phyloP scores from a whole-genome alignment of 768 basidiomycete species.

The Suillus paluster region DNA sequence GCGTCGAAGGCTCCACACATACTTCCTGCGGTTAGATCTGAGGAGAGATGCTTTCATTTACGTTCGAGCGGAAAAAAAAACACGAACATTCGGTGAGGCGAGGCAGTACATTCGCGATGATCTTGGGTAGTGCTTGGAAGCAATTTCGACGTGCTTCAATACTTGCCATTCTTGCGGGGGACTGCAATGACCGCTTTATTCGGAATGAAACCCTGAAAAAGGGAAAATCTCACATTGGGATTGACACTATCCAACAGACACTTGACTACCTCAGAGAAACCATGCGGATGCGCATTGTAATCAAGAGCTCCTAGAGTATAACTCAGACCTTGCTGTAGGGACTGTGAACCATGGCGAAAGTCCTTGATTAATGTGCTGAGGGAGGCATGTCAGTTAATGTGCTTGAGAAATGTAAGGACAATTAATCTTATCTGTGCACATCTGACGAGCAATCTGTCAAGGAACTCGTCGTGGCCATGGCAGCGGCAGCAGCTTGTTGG shows the following conservation, averaged over 20 bases:
- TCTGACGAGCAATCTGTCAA: slow-evolving; percentile 66
- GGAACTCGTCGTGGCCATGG: slow-evolving; percentile 70
- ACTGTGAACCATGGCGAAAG: slow-evolving; percentile 52
- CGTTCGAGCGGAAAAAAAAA: slow-evolving; percentile 16
- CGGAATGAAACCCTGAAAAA: slow-evolving; percentile 19
- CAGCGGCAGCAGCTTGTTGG: slow-evolving; percentile 77
- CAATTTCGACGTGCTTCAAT: slow-evolving; percentile 67
- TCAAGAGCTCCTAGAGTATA: slow-evolving; percentile 69
- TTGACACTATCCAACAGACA: slow-evolving; percentile 67
- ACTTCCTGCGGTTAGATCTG: slow-evolving; percentile 53
- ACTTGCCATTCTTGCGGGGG: slow-evolving; percentile 42
- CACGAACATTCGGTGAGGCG: slow-evolving; percentile 50
- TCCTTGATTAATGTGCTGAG: slow-evolving; percentile 66
- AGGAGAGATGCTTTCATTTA: slow-evolving; percentile 11
- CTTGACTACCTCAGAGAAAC: slow-evolving; percentile 54
- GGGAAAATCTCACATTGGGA: slow-evolving; percentile 47
- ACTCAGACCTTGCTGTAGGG: slow-evolving; percentile 75
- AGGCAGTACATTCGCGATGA: slow-evolving; percentile 49
- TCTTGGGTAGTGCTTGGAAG: slow-evolving; percentile 47
- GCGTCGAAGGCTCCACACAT: slow-evolving; percentile 57
- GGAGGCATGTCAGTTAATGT: slow-evolving; percentile 21
- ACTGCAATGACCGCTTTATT: slow-evolving; percentile 31
- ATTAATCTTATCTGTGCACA: slow-evolving; percentile 72
- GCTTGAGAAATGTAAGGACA: slow-evolving; percentile 15
- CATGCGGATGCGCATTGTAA: slow-evolving; percentile 60